Evolutionary conservation across 495 filamentous ascomycete genomes (phyloP), one percentile per base, ranked within the genome.

Genomic region (Aspergillus heteromorphus): DNA sequence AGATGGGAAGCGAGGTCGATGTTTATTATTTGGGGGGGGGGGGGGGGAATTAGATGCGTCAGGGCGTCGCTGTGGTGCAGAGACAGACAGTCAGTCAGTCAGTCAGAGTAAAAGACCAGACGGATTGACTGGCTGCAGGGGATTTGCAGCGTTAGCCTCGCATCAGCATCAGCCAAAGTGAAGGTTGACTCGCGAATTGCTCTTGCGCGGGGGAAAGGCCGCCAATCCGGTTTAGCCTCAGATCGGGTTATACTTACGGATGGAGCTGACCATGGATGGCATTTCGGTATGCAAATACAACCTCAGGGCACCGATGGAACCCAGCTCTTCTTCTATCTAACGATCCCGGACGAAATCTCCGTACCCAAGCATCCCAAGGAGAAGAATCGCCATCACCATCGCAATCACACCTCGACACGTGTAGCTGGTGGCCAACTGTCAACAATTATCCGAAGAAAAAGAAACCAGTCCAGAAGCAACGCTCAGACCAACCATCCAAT

Each of bases 11-110:
- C 21, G 23, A 16, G 20, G 43, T 29, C 25, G 27, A 54, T 47
- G n/a, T 47, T 23, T 36, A 20, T 53, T 36, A 18, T 23, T 40
- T 36, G 21, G 29, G 18, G 50, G 29, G 20, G 27, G 21, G 21
- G 29, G 18, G 42, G 25, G 18, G 49, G 47, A 31, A 48, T 54
- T 40, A 54, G 34, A 27, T n/a, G n/a, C n/a, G n/a, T n/a, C n/a
- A 45, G 17, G 14, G 20, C 18, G 17, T 47, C n/a, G 40, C 17
- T 51, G 34, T 49, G 14, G 54, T 56, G 16, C 8, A 45, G 14
- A 17, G 25, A 19, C 27, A 38, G 27, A 38, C 42, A n/a, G 40
- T 29, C 30, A 45, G 40, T 9, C 13, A n/a, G n/a, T n/a, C 40
- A 8, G 40, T n/a, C 8, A 7, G 20, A 16, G n/a, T 20, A n/a